Conservation (phyloP, 768 basidiomycete species). For the Lactarius indigo region DNA sequence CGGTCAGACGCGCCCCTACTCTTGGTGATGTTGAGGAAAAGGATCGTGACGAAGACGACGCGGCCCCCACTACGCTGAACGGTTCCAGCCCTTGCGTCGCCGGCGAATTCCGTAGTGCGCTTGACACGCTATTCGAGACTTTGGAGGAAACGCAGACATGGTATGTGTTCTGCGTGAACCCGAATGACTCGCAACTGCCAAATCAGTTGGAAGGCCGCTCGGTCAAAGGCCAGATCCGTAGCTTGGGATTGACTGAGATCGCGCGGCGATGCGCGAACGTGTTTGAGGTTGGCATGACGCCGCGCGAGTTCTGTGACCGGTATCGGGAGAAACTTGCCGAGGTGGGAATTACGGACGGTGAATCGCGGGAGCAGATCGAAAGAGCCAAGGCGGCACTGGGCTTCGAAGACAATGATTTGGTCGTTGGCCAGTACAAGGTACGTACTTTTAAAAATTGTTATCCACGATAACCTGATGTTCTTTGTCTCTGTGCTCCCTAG, state of each 20-base stretch:
- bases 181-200: slow-evolving; percentile 92
- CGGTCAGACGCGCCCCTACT: slow-evolving; percentile 59
- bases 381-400: slow-evolving; percentile 54
- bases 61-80: slow-evolving; percentile 32
- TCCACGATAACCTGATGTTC: not conserved
- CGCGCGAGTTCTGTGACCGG: slow-evolving; percentile 80
- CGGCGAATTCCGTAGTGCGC: slow-evolving; percentile 81
- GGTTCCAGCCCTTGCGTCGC: slow-evolving; percentile 65
- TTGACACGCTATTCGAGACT: slow-evolving; percentile 84
- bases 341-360: slow-evolving; percentile 56
- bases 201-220: slow-evolving; percentile 91
- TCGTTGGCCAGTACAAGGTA: slow-evolving; percentile 83
- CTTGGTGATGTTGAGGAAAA: slow-evolving; percentile 47
- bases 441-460: slow-evolving; percentile 24
- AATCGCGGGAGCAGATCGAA: slow-evolving; percentile 55
- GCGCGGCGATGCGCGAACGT: slow-evolving; percentile 60
- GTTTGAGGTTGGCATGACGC: slow-evolving; percentile 83
- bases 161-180: slow-evolving; percentile 91
- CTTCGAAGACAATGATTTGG: slow-evolving; percentile 67
- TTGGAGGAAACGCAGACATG: slow-evolving; percentile 87
- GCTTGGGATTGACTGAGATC: slow-evolving; percentile 75
- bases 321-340: slow-evolving; percentile 66
- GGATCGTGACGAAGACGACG: slow-evolving; percentile 41
- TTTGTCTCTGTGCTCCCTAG: slow-evolving; percentile 39
- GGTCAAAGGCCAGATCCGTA: slow-evolving; percentile 88